Percentiles rank a stretch among this genome's conserved stretches.
These are phyloP conservation scores for Nothomitra cinnamomea DNA, from an alignment of 2,329 filamentous ascomycete genomes.

Conservation along the genomic window DNA sequence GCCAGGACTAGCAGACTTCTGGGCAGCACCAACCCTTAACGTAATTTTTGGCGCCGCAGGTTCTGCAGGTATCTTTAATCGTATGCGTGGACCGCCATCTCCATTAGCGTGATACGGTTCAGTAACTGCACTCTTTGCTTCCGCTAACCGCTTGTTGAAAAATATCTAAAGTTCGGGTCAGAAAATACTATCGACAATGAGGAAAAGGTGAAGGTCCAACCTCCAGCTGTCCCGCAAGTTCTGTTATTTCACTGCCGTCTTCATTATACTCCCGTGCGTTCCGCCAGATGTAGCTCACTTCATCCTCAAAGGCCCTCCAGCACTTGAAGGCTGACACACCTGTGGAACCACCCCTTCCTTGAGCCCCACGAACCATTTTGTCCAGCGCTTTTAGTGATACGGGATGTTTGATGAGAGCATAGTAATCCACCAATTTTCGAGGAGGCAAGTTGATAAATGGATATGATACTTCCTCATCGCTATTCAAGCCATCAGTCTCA, in stretches of 20 bases:
- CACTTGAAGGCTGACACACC: conserved; percentile 54
- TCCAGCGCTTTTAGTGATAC: conserved; percentile 62
- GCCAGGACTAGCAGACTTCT: conserved; percentile 21
- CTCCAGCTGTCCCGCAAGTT: conserved; percentile 63
- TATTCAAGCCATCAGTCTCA: conserved; percentile 11
- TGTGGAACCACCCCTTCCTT: conserved; percentile 45
- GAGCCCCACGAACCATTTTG: conserved; percentile 57
- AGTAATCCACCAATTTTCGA: conserved; percentile 67
- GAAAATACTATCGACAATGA: not conserved
- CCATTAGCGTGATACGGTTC: conserved; percentile 37
- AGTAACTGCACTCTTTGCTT: conserved; percentile 54
- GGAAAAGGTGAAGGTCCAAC: conserved; percentile 26
- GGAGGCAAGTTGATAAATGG: conserved; percentile 67
- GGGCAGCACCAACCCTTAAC: conserved; percentile 40
- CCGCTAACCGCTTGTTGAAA: conserved; percentile 49
- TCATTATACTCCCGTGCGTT: conserved; percentile 87
- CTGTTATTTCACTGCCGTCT: conserved; percentile 71
- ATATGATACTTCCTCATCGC: conserved; percentile 50
- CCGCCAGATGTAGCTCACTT: conserved; percentile 64
- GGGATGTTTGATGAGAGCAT: conserved; percentile 65
- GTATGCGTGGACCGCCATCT: conserved; percentile 37
- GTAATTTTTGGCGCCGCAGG: conserved; percentile 46
- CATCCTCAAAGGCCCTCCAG: conserved; percentile 69
- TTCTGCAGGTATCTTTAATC: conserved; percentile 47
- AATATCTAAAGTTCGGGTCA: conserved; percentile 34